Evolutionary conservation across 768 basidiomycete genomes (phyloP).

Genomic region (Ramaria sp.): DNA sequence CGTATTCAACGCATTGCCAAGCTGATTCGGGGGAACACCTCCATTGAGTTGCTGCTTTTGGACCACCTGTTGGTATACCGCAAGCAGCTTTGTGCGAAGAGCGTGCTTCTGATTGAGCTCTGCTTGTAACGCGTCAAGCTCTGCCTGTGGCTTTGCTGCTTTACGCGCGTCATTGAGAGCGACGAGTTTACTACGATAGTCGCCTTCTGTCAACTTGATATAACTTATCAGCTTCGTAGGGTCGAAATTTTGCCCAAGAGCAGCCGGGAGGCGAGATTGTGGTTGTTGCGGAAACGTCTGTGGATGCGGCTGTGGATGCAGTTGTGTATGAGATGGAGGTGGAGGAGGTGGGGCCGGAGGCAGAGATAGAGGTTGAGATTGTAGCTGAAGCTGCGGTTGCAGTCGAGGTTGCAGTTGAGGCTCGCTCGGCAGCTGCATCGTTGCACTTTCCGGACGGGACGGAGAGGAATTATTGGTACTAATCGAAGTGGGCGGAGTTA

Average conservation of each 20-base stretch:
- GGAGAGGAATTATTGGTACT: conserved; percentile 16
- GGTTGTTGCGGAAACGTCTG: conserved; percentile 10
- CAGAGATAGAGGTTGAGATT: neutral
- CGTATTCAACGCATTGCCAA: neutral
- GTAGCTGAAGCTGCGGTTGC: conserved; percentile 10
- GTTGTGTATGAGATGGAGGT: neutral
- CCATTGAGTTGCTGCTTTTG: neutral
- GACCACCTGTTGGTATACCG: neutral
- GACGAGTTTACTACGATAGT: conserved; percentile 7
- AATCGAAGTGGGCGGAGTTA: conserved; percentile 9
- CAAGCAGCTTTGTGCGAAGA: neutral
- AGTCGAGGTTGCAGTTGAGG: conserved; percentile 1
- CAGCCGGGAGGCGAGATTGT: conserved; percentile 5
- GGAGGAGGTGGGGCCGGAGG: neutral
- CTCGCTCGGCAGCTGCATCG: neutral
- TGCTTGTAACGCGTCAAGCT: neutral
- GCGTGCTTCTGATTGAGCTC: neutral
- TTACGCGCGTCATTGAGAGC: neutral
- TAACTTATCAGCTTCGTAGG: conserved; percentile 12
- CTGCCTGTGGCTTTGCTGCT: conserved; percentile 7
- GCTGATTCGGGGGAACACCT: neutral
- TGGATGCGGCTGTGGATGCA: conserved; percentile 11
- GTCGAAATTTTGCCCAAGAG: conserved; percentile 14
- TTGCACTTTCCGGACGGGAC: conserved; percentile 7
- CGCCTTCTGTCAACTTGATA: conserved; percentile 10